These are phyloP conservation scores for Neurospora sp. DNA, from an alignment of 495 filamentous ascomycete genomes.

Conservation along the genomic window DNA sequence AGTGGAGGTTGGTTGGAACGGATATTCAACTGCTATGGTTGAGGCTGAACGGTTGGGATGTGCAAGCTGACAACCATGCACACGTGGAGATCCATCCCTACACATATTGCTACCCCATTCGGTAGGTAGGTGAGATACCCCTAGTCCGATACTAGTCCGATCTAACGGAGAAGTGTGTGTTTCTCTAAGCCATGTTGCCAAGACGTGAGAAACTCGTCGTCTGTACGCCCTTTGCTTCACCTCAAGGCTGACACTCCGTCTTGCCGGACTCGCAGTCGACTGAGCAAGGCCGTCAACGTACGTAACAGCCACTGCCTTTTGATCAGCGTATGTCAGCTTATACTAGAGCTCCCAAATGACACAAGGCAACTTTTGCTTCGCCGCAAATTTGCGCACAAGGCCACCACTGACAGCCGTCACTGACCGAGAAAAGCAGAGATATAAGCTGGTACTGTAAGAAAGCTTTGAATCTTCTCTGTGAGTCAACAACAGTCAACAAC, in stretches of 20 bases:
- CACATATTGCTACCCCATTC: neutral
- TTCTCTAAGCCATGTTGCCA: neutral
- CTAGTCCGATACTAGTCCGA: neutral
- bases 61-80: neutral
- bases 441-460: neutral
- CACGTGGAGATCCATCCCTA: neutral
- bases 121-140: neutral
- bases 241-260: neutral
- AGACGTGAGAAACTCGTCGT: neutral
- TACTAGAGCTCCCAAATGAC: neutral
- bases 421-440: neutral
- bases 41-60: neutral
- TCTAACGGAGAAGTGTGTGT: neutral
- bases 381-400: neutral
- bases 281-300: neutral
- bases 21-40: neutral
- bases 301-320: neutral
- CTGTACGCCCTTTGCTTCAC: neutral
- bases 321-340: neutral
- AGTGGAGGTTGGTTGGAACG: neutral
- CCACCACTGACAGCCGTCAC: neutral
- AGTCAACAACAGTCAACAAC: neutral
- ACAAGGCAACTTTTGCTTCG: neutral
- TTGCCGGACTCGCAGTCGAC: neutral
- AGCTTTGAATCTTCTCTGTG: neutral